A percentile compares a stretch with the other conserved stretches of the same genome.
Conservation (phyloP, 176 grass and related monocot genomes). For the Otatea glauca region DNA sequence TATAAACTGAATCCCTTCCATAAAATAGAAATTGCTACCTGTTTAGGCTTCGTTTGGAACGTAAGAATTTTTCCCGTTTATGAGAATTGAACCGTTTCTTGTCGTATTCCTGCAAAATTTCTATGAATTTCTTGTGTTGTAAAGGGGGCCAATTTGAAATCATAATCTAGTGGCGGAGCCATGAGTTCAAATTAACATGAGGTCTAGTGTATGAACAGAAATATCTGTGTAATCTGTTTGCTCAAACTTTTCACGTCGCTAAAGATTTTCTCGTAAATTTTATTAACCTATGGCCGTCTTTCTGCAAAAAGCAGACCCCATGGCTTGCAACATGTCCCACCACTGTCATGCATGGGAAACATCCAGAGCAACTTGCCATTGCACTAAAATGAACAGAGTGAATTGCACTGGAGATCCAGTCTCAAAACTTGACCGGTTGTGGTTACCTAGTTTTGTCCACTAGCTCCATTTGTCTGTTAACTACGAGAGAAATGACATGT, state of each 20-base stretch:
- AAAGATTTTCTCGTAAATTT: neutral
- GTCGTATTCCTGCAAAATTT: neutral
- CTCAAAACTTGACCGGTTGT: neutral
- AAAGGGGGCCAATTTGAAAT: neutral
- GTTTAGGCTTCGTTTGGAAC: neutral
- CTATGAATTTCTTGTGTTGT: neutral
- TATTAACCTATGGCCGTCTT: neutral
- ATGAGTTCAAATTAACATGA: neutral
- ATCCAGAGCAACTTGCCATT: neutral
- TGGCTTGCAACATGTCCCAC: neutral
- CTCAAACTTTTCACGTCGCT: neutral
- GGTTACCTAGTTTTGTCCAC: neutral
- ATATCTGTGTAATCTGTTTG: neutral
- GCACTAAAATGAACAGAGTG: neutral
- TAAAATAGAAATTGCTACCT: neutral
- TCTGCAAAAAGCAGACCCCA: neutral
- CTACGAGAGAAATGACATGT: slow-evolving; percentile 4
- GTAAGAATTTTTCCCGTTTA: neutral
- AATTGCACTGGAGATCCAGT: neutral
- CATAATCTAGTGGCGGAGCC: neutral
- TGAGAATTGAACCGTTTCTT: neutral
- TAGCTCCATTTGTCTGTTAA: slow-evolving; percentile 11
- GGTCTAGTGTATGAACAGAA: neutral
- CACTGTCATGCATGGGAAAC: neutral
- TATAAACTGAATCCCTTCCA: neutral